phyloP scores from a whole-genome alignment of 2,329 filamentous ascomycete species.

The Pseudonectria buxi region DNA sequence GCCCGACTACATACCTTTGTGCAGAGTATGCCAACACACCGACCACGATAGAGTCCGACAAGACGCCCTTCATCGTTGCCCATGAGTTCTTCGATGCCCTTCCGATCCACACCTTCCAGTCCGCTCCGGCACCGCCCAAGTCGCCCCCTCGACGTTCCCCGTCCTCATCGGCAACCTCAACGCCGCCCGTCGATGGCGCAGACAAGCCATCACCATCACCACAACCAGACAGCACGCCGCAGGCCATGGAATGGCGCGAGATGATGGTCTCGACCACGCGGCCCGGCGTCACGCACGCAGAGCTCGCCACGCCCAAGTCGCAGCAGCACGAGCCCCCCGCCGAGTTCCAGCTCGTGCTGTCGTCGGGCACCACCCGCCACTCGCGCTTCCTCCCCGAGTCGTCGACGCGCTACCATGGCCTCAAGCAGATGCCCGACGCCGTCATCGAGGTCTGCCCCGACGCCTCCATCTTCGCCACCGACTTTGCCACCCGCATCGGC shows the following conservation, averaged over 20 bases:
- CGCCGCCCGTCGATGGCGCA: slow-evolving; percentile 24
- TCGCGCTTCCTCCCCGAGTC: slow-evolving; percentile 78
- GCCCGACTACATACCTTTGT: not conserved
- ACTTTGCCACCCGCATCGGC: slow-evolving; percentile 81
- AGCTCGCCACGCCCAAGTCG: slow-evolving; percentile 47
- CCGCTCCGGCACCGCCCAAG: slow-evolving; percentile 41
- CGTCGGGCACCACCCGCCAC: slow-evolving; percentile 70
- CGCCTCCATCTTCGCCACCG: slow-evolving; percentile 67
- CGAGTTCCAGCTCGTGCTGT: slow-evolving; percentile 83
- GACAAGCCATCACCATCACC: slow-evolving; percentile 13
- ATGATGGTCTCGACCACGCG: slow-evolving; percentile 67
- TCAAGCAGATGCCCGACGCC: slow-evolving; percentile 61
- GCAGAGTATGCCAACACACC: not conserved
- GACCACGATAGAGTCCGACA: slow-evolving; percentile 46
- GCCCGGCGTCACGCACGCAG: slow-evolving; percentile 44
- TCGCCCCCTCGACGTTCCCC: slow-evolving; percentile 19
- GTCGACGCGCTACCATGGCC: slow-evolving; percentile 68
- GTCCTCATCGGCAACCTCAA: slow-evolving; percentile 29
- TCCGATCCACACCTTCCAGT: slow-evolving; percentile 91
- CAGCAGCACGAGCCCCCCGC: slow-evolving; percentile 50
- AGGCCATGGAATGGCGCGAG: slow-evolving; percentile 66
- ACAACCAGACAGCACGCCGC: slow-evolving; percentile 33
- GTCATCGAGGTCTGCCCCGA: slow-evolving; percentile 89
- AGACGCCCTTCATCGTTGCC: slow-evolving; percentile 86
- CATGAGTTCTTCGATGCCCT: slow-evolving; percentile 99